Conservation (phyloP, 2,329 filamentous ascomycete species). For the Aspergillus pseudoviridinutans region DNA sequence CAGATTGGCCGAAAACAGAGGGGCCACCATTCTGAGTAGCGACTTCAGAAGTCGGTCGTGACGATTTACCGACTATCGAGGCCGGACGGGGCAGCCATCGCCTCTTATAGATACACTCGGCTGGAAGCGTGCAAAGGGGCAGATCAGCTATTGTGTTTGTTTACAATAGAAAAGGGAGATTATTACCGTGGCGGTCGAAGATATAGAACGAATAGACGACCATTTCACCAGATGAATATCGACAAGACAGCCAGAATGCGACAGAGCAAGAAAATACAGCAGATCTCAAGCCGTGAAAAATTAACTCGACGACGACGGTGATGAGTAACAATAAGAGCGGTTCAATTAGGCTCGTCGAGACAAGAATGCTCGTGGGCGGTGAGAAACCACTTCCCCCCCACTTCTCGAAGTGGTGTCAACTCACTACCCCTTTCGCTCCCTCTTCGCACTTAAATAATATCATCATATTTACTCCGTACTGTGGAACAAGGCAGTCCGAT, state of each 20-base stretch:
- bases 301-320: neutral
- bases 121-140: slow-evolving; percentile 44
- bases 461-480: neutral
- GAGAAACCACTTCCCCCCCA: slow-evolving; percentile 2
- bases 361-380: slow-evolving; percentile 13
- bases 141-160: slow-evolving; percentile 6
- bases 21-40: slow-evolving; percentile 41
- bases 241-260: neutral
- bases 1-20: slow-evolving; percentile 34
- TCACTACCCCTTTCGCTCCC: neutral
- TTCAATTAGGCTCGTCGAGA: slow-evolving; percentile 12
- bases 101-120: slow-evolving; percentile 95
- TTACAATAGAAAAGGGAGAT: neutral
- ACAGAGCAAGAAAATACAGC: neutral
- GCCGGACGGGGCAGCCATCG: slow-evolving; percentile 66
- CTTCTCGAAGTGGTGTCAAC: neutral
- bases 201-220: slow-evolving; percentile 97
- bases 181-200: slow-evolving; percentile 91
- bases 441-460: neutral
- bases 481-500: neutral
- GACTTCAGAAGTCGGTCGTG: slow-evolving; percentile 48
- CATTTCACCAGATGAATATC: slow-evolving; percentile 54
- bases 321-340: neutral
- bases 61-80: slow-evolving; percentile 44
- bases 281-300: neutral